Conservation (phyloP, 192 early-diverging fungal genomes). For the Linnemannia elongata region DNA sequence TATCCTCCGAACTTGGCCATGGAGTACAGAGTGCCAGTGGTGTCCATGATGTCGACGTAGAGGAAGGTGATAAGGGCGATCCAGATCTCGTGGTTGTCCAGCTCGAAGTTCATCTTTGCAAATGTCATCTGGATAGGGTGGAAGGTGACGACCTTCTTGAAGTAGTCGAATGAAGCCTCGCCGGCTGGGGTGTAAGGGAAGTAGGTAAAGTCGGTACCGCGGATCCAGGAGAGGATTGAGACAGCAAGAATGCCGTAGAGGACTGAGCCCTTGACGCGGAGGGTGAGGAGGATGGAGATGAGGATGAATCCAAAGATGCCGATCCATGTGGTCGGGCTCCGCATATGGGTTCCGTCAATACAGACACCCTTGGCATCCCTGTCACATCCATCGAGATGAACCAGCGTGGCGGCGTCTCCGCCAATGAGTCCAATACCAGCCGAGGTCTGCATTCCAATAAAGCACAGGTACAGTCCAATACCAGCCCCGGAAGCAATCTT, state of each 20-base stretch:
- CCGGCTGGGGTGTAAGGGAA: conserved; percentile 76
- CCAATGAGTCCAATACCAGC: conserved; percentile 84
- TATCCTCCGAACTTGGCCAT: conserved; percentile 86
- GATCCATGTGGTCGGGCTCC: conserved; percentile 72
- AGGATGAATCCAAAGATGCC: conserved; percentile 81
- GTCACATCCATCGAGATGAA: conserved; percentile 73
- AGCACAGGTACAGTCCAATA: conserved; percentile 81
- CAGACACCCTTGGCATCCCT: conserved; percentile 71
- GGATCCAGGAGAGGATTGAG: conserved; percentile 80
- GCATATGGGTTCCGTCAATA: conserved; percentile 67
- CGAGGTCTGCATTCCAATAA: conserved; percentile 84
- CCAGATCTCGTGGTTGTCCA: conserved; percentile 72
- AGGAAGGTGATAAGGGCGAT: conserved; percentile 85
- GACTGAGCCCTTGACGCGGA: conserved; percentile 76
- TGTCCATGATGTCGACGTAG: conserved; percentile 88
- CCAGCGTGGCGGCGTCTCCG: conserved; percentile 71
- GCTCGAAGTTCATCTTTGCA: conserved; percentile 71
- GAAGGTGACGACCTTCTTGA: conserved; percentile 75
- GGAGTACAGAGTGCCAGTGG: conserved; percentile 85
- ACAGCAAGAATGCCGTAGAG: conserved; percentile 77
- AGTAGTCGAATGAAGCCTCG: conserved; percentile 72
- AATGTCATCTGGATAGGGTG: conserved; percentile 69
- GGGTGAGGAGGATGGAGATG: conserved; percentile 71
- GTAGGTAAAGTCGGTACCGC: conserved; percentile 73
- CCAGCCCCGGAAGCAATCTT: conserved; percentile 80